A percentile compares a stretch with the other conserved stretches of the same genome.
These are phyloP conservation scores for Scytalidium lignicola DNA, from an alignment of 2,329 filamentous ascomycete genomes.

Conservation along the genomic window DNA sequence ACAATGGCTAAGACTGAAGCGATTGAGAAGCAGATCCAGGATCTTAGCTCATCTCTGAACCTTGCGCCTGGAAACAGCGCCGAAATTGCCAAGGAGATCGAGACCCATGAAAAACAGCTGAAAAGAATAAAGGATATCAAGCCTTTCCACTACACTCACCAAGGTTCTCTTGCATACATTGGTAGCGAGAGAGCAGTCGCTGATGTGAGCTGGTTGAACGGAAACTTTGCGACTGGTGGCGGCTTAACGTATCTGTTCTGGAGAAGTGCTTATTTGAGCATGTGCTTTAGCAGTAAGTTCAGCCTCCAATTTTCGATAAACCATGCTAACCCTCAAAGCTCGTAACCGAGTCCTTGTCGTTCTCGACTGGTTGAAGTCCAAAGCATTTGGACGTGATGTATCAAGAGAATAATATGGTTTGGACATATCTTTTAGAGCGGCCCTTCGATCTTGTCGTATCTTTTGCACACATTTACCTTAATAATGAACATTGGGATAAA, in stretches of 20 bases:
- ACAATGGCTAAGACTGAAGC: constrained; percentile 94
- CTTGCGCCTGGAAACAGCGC: constrained; percentile 60
- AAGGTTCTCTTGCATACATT: constrained; percentile 95
- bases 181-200: constrained; percentile 96
- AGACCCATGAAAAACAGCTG: constrained; percentile 79
- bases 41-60: constrained; percentile 60
- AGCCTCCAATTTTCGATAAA: background rate
- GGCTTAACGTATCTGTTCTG: constrained; percentile 97
- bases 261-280: constrained; percentile 95
- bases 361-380: constrained; percentile 95
- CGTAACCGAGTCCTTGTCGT: constrained; percentile 91
- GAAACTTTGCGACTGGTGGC: constrained; percentile 90
- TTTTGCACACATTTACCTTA: background rate
- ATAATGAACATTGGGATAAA: background rate
- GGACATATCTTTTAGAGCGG: background rate
- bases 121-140: constrained; percentile 90
- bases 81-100: constrained; percentile 68
- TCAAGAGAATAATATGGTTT: constrained; percentile 61
- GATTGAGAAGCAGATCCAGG: constrained; percentile 69
- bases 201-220: constrained; percentile 95
- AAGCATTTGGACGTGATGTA: constrained; percentile 92
- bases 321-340: constrained; percentile 43
- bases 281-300: constrained; percentile 98
- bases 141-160: constrained; percentile 97
- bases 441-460: background rate